phyloP scores from a whole-genome alignment of 306 rosid species.

The Vigna radiata region DNA sequence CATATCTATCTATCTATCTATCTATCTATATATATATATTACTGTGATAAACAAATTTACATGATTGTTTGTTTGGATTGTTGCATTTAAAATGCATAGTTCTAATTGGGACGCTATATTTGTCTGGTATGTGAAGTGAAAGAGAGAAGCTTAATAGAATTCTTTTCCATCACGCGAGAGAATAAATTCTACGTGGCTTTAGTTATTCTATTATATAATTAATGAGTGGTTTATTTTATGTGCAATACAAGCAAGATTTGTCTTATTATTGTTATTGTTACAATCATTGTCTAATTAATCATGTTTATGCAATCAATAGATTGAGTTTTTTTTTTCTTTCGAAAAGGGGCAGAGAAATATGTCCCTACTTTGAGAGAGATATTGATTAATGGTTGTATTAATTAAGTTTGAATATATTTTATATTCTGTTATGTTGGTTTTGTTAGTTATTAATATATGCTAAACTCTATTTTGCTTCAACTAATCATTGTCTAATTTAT shows the following conservation, averaged over 20 bases:
- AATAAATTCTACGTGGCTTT: conserved; percentile 25
- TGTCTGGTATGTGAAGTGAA: conserved; percentile 35
- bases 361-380: conserved; percentile 37
- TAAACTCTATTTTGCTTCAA: conserved; percentile 29
- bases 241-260: background rate
- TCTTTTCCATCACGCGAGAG: conserved; percentile 17
- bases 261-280: conserved; percentile 14
- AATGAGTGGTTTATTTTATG: background rate
- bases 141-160: background rate
- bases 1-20: too few species aligned
- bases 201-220: background rate
- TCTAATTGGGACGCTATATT: background rate
- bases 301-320: background rate
- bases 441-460: conserved; percentile 29
- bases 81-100: conserved; percentile 27
- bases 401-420: conserved; percentile 22
- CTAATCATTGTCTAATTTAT: conserved; percentile 44
- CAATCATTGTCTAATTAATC: background rate
- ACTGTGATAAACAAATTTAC: background rate
- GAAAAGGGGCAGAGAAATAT: background rate
- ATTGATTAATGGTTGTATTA: conserved; percentile 28
- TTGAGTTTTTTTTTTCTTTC: conserved; percentile 3
- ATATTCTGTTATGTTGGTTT: conserved; percentile 34
- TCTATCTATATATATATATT: too few species aligned
- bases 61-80: background rate